Base-by-base conservation (phyloP, 106 monocot genomes). In the Dendrobium catenatum region DNA sequence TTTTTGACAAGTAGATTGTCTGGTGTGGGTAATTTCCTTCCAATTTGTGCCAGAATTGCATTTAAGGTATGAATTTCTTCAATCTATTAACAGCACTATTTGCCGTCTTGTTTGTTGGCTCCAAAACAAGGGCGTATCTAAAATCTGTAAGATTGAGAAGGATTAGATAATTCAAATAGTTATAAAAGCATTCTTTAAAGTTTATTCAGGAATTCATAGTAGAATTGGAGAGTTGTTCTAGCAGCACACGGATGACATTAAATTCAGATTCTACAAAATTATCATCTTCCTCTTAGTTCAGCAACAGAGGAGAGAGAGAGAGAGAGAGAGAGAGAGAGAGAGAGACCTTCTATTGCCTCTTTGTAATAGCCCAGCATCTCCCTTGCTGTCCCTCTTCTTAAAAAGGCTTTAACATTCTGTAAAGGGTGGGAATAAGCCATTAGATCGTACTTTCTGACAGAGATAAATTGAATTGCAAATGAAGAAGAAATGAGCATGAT, bases 81-180 rank as follows among this genome's bases (percentile, higher is more conserved):
- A 99, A 78, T 86, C 99, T 93, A 84, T 81, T 88, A 41, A 78
- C 48, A 46, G 99, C 95, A 40, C 59, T 22, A 70, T 77, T 93
- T 77, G 99, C 95, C 5, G 93, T 93, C 81, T 86, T 95, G 90
- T 95, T 99, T 41, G 93, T 95, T 15, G 99, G 99, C 77, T 99
- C 95, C 37, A 99, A 85, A 74, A 99, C 93, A 68, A 99, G 93
- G 8, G 95, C 99, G 78, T 95, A 80, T 43, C 84, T 89, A 84
- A 99, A 99, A 90, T 99, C 99, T 99, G 88, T 68, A 83, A 29
- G 0, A 49, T 16, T 13, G 4, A 78, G 6, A 43, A 42, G 22
- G 5, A 48, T 76, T 26, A 76, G 49, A 49, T 66, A 22, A 26
- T 24, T 1, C 5, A 26, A 66, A 66, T n/a, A 26, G 6, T 64